Conservation (phyloP, 148 eudicot genomes). For the Cornus florida region DNA sequence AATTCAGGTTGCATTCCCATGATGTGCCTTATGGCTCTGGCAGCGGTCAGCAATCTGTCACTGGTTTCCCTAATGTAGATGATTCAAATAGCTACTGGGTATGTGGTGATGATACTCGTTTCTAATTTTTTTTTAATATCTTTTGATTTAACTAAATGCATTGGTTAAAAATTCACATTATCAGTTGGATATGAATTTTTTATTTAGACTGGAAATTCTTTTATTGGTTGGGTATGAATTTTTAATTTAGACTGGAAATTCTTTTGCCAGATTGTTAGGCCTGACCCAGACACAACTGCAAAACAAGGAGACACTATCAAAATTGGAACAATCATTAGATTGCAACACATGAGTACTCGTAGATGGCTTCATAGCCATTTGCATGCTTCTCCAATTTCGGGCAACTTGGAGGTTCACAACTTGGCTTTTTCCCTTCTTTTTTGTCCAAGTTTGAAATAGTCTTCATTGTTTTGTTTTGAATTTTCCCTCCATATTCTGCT, state of each 20-base stretch:
- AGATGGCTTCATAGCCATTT: slow-evolving; percentile 96
- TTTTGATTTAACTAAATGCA: not conserved
- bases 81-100: slow-evolving; percentile 99
- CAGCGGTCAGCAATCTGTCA: slow-evolving; percentile 98
- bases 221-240: not conserved
- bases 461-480: no score
- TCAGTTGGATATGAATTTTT: not conserved
- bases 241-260: not conserved
- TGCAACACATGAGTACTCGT: slow-evolving; percentile 90
- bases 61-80: slow-evolving; percentile 86
- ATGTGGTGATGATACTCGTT: slow-evolving; percentile 9
- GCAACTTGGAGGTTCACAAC: slow-evolving; percentile 76
- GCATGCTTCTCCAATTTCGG: slow-evolving; percentile 92
- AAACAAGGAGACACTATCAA: slow-evolving; percentile 86
- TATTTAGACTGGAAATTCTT: not conserved
- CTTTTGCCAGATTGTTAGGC: slow-evolving; percentile 63
- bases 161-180: not conserved
- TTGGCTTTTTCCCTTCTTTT: not conserved
- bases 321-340: slow-evolving; percentile 63
- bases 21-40: slow-evolving; percentile 98
- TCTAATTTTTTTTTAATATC: no score
- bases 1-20: slow-evolving; percentile 81
- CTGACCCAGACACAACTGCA: slow-evolving; percentile 50
- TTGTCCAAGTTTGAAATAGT: not conserved
- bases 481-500: not conserved